These are phyloP conservation scores for Saprolegnia diclina DNA, from an alignment of 352 stramenopile species.

Conservation along the genomic window DNA sequence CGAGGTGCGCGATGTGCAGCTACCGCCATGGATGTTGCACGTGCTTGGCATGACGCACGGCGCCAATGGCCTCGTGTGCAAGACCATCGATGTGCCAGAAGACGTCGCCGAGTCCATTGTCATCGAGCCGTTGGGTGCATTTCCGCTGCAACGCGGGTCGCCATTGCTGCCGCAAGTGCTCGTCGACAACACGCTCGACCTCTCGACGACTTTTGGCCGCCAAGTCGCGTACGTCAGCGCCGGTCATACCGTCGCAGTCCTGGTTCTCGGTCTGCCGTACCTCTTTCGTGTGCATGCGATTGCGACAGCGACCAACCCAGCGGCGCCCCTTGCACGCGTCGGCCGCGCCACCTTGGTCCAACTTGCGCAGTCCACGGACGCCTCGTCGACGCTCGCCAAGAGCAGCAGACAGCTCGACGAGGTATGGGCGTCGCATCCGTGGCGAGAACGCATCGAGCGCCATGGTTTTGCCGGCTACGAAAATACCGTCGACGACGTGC, in stretches of 20 bases:
- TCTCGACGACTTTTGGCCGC: not conserved
- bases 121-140: conserved; percentile 32
- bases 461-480: conserved; percentile 51
- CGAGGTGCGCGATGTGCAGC: conserved; percentile 32
- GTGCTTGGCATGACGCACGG: conserved; percentile 28
- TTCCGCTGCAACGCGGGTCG: conserved; percentile 30
- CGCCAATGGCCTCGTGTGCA: not conserved
- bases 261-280: conserved; percentile 5
- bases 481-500: conserved; percentile 40
- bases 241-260: not conserved
- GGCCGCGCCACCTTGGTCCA: not conserved
- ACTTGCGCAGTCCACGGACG: not conserved
- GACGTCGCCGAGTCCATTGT: conserved; percentile 29
- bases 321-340: not conserved
- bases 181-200: conserved; percentile 12
- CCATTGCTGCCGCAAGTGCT: conserved; percentile 8
- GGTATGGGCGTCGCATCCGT: conserved; percentile 24
- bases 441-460: not conserved
- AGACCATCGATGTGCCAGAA: conserved; percentile 25
- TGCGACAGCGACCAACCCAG: not conserved
- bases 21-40: conserved; percentile 51
- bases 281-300: not conserved
- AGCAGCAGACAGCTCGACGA: not conserved
- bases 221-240: not conserved
- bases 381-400: not conserved